Conservation (phyloP, 805 yeast genomes). For the Candida saitoana region DNA sequence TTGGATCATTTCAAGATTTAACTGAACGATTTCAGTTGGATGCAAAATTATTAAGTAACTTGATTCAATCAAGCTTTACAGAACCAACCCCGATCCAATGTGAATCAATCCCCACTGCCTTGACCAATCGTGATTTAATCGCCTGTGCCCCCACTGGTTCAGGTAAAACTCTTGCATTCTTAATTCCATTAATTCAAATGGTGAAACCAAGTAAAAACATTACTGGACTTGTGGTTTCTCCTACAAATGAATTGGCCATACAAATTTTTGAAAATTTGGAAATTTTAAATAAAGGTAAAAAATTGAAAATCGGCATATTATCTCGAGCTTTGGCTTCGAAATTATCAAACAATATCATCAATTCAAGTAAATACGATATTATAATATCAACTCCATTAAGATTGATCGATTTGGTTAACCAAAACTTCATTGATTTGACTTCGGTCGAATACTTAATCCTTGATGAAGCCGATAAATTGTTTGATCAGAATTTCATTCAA, state of each 20-base stretch:
- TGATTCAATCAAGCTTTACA: slow-evolving; percentile 65
- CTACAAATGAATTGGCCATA: slow-evolving; percentile 89
- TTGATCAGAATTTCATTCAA: slow-evolving; percentile 80
- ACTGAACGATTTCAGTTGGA: slow-evolving; percentile 64
- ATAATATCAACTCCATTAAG: slow-evolving; percentile 86
- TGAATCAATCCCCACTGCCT: slow-evolving; percentile 76
- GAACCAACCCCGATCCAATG: slow-evolving; percentile 93
- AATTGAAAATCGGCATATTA: slow-evolving; percentile 58
- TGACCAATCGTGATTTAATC: slow-evolving; percentile 69
- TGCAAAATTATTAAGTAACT: slow-evolving; percentile 52
- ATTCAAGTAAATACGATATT: slow-evolving; percentile 66
- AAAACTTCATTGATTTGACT: slow-evolving; percentile 55
- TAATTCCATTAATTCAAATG: slow-evolving; percentile 73
- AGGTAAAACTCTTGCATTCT: slow-evolving; percentile 90
- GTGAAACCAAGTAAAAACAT: slow-evolving; percentile 35
- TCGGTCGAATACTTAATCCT: slow-evolving; percentile 72
- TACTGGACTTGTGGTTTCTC: slow-evolving; percentile 79
- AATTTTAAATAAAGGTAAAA: slow-evolving; percentile 53
- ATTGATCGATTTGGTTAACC: slow-evolving; percentile 71
- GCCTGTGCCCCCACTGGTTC: slow-evolving; percentile 99
- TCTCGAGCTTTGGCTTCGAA: slow-evolving; percentile 71
- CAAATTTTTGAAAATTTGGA: slow-evolving; percentile 75
- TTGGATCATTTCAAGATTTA: slow-evolving; percentile 84
- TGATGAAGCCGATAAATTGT: slow-evolving; percentile 94
- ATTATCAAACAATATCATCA: slow-evolving; percentile 56